Base-by-base conservation (phyloP, 2,329 filamentous ascomycete genomes). In the Blumeria graminis region DNA sequence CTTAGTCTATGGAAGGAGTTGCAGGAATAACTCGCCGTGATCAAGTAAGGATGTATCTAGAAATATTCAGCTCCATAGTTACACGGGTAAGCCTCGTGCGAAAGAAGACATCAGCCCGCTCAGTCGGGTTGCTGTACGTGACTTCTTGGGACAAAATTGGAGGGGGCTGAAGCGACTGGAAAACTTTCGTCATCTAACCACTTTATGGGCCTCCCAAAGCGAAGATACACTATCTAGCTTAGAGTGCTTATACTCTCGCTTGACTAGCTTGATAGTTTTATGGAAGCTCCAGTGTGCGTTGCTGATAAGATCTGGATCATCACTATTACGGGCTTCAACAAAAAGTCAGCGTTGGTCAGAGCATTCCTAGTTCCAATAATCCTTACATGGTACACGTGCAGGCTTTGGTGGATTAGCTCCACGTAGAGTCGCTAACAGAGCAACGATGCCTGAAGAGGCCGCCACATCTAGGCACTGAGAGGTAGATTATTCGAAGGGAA, bases 331-430 rank as follows among this genome's bases (percentile, higher is more conserved):
- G 36, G 9, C 36, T 39, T n/a, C n/a, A 39, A 39, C 9, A 39
- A 1, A 39, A n/a, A 39, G n/a, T 9, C 9, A 9, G n/a, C 36
- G 36, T n/a, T 39, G n/a, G 9, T n/a, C 36, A 39, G 3, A 50
- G 45, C n/a, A 50, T 50, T 50, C 45, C 14, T 50, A 28, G 18
- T 28, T 50, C 45, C 45, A 50, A 50, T 50, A 50, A 50, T 50
- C 18, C 22, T 50, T 50, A 50, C 45, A 50, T 11, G 11, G 45
- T 3, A 50, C 45, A 28, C 45, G 33, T 50, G 13, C 22, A 32
- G 45, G 45, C 45, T 28, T 50, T 28, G 45, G 45, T 11, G 45
- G 22, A 14, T 50, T 50, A 7, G 45, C 45, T 39, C 8, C 14
- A 39, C 9, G 9, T 39, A 10, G 36, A n/a, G 9, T 39, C 36